These are phyloP conservation scores for sunflower (Helianthus annuus) DNA, from an alignment of 129 eudicot genomes.

Conservation along the genomic window DNA sequence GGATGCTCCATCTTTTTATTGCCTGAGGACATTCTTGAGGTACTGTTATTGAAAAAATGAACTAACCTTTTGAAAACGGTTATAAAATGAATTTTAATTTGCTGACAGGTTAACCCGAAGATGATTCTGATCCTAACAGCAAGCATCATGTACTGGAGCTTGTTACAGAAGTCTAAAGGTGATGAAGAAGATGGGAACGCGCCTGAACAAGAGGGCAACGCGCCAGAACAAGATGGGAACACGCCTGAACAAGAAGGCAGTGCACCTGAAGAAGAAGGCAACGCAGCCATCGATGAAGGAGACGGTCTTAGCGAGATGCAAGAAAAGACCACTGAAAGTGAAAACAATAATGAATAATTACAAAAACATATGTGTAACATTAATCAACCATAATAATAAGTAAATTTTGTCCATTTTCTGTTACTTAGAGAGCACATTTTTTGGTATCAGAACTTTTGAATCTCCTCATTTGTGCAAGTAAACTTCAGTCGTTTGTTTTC, in stretches of 20 bases:
- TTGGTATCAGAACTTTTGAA: constrained; percentile 11
- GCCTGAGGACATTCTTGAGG: constrained; percentile 96
- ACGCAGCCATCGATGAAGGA: constrained; percentile 12
- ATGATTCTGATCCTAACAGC: constrained; percentile 85
- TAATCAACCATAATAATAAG: constrained; percentile 8
- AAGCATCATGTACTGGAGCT: constrained; percentile 97
- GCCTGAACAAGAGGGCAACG: constrained; percentile 33
- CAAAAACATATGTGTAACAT: constrained; percentile 10
- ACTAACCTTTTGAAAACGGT: background rate
- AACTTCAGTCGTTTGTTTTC: constrained; percentile 20
- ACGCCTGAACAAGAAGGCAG: background rate
- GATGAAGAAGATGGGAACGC: constrained; percentile 29
- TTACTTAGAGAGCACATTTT: background rate
- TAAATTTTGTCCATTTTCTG: background rate
- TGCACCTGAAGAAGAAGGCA: constrained; percentile 24
- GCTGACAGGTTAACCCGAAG: constrained; percentile 77
- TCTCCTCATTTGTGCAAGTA: constrained; percentile 18
- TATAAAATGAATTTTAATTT: background rate
- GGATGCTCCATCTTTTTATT: constrained; percentile 90
- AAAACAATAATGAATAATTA: constrained; percentile 19
- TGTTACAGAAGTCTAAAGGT: constrained; percentile 50
- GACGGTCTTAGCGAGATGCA: constrained; percentile 16
- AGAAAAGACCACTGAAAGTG: constrained; percentile 19
- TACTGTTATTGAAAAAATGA: constrained; percentile 9
- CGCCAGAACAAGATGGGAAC: background rate